phyloP scores from a whole-genome alignment of 352 stramenopile genomes.

The Phytopythium litorale region DNA sequence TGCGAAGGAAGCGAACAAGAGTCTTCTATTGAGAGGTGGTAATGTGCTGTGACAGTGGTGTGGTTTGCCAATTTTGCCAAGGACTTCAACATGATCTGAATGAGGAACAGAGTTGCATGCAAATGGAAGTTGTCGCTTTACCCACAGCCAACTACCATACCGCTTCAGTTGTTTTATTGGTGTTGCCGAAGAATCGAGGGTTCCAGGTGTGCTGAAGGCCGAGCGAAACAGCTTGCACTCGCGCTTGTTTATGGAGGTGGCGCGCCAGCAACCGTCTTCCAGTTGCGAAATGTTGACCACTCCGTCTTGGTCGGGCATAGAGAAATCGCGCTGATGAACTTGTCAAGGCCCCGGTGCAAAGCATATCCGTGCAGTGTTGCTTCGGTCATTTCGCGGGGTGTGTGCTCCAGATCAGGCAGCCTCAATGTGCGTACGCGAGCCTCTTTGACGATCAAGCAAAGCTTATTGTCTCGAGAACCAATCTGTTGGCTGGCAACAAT shows the following conservation, averaged over 20 bases:
- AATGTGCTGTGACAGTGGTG: not conserved
- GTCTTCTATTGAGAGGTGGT: not conserved
- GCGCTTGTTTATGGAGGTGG: too few species aligned
- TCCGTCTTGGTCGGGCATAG: not conserved
- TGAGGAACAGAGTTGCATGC: too few species aligned
- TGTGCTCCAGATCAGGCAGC: not conserved
- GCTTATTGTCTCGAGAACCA: not conserved
- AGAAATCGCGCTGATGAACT: not conserved
- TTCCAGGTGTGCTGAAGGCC: too few species aligned
- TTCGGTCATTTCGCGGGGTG: not conserved
- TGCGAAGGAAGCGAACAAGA: not conserved
- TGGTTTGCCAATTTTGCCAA: not conserved
- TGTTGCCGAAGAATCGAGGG: too few species aligned
- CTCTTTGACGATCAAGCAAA: not conserved
- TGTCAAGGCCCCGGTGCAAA: conserved; percentile 1
- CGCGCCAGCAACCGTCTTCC: not conserved
- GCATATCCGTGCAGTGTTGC: not conserved
- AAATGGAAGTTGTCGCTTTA: too few species aligned
- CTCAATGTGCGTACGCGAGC: not conserved
- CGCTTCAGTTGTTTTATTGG: too few species aligned
- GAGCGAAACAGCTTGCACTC: too few species aligned
- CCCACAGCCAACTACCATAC: too few species aligned
- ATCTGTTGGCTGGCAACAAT: not conserved
- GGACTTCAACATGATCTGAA: not conserved
- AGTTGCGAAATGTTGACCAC: not conserved